Base-by-base conservation (phyloP, 2,329 filamentous ascomycete genomes). In the Emmonsiellopsis sp. region DNA sequence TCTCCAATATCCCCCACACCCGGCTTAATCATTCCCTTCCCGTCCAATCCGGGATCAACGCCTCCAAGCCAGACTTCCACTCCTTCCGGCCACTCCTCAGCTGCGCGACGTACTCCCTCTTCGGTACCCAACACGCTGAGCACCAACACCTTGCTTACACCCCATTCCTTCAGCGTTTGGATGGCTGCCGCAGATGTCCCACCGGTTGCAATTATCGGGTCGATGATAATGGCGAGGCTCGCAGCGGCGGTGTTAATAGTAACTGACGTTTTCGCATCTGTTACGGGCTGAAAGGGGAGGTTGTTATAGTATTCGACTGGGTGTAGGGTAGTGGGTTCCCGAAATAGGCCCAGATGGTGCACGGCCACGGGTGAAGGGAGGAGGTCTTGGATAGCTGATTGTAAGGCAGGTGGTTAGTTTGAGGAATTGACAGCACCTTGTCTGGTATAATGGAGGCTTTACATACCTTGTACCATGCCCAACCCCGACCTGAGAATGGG, bases 231-330 rank as follows among this genome's bases (percentile, higher is more conserved):
- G 55, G 90, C 90, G 10, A 95, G 77, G 20, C 80, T 77, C 1
- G 81, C 69, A 1, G 75, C 69, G 3, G 72, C 66, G 35, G 71
- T 67, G 57, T 73, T 73, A 45, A 65, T 64, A 3, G 42, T 35
- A 7, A 31, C 11, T 44, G 60, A 50, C 32, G 59, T 44, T 41
- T 59, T 45, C 15, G 61, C 52, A 40, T 67, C 60, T 44, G 65
- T 56, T 32, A 70, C 60, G 49, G 67, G 57, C 48, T 66, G 53
- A 72, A 88, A 85, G 37, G 90, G 90, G 16, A 96, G 84, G 72
- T 95, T 95, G 78, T 96, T 96, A 80, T 96, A 96, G 80, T 96
- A 95, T 73, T 95, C 91, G 55, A 96, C 91, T 2, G 91, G 89
- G 64, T 89, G 83, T 54, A 96, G 84, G 44, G 88, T 92, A 54